phyloP scores from a whole-genome alignment of 2,329 filamentous ascomycete species.

The Myotisia sp. region DNA sequence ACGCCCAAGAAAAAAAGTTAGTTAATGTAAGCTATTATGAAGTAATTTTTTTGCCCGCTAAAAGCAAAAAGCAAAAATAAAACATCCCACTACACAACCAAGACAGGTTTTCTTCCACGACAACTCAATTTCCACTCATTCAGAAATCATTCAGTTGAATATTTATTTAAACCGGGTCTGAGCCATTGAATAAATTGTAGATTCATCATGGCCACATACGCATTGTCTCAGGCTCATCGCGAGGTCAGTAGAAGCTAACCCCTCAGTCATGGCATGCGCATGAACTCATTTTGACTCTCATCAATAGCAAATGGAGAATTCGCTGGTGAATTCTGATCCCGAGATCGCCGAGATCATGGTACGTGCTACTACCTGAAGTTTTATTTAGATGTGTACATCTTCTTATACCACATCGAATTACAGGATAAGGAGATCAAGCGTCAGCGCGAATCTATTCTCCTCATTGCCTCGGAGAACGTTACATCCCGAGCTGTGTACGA shows the following conservation, averaged over 20 bases:
- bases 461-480: constrained; percentile 98
- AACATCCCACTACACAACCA: not conserved
- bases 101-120: not conserved
- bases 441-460: constrained; percentile 94
- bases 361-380: constrained; percentile 23
- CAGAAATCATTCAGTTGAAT: too few relatives aligned
- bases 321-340: constrained; percentile 76
- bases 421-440: constrained; percentile 88
- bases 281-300: not conserved
- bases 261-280: too few relatives aligned
- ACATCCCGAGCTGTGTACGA: constrained; percentile 97
- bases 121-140: not conserved
- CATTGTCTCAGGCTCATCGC: constrained; percentile 51
- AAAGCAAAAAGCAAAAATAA: constrained; percentile 2
- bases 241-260: constrained; percentile 47
- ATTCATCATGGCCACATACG: constrained; percentile 40
- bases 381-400: constrained; percentile 2
- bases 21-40: too few relatives aligned
- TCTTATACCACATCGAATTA: constrained; percentile 6
- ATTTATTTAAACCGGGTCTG: too few relatives aligned
- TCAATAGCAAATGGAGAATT: constrained; percentile 81
- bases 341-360: constrained; percentile 97
- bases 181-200: not conserved
- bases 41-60: too few relatives aligned
- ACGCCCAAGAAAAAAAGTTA: too few relatives aligned